Percentiles rank a stretch among this genome's conserved stretches.
Evolutionary conservation across 768 basidiomycete genomes (phyloP).

Genomic region (Suillus subluteus): DNA sequence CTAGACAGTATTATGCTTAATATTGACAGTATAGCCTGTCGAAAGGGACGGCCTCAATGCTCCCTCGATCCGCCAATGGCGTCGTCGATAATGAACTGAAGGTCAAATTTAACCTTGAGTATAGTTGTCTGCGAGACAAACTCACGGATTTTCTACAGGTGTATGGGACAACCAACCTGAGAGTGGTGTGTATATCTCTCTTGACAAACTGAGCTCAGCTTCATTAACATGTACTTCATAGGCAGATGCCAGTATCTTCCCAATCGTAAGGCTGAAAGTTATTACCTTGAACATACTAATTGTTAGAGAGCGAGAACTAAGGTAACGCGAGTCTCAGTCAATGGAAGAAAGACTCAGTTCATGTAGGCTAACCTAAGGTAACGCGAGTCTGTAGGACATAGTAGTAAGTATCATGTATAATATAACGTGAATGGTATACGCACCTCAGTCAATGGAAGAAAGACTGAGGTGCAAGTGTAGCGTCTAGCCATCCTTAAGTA

Average conservation of each 20-base stretch:
- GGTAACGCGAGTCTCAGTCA: too few relatives aligned
- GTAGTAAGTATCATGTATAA: too few relatives aligned
- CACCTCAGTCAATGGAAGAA: too few relatives aligned
- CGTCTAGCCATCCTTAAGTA: too few relatives aligned
- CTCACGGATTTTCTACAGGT: slow-evolving; percentile 6
- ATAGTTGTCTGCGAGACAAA: slow-evolving; percentile 1
- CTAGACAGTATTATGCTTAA: too few relatives aligned
- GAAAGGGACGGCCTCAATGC: slow-evolving; percentile 24
- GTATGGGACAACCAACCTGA: slow-evolving; percentile 21
- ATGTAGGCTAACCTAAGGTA: too few relatives aligned
- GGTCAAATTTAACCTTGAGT: slow-evolving; percentile 2
- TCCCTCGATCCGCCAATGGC: slow-evolving; percentile 21
- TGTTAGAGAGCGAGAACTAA: too few relatives aligned
- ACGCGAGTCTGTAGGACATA: too few relatives aligned
- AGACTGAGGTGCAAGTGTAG: too few relatives aligned
- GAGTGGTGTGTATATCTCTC: slow-evolving; percentile 15
- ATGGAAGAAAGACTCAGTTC: too few relatives aligned
- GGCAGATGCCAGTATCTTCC: slow-evolving; percentile 23
- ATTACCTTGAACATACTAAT: neutral
- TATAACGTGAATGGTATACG: too few relatives aligned
- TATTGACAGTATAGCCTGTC: too few relatives aligned
- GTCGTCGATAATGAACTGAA: slow-evolving; percentile 21
- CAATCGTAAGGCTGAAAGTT: slow-evolving; percentile 16
- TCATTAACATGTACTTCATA: slow-evolving; percentile 5
- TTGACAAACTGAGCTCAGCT: neutral